These are phyloP conservation scores for Coniophora puteana DNA, from an alignment of 1,284 basidiomycete genomes.

Conservation along the genomic window DNA sequence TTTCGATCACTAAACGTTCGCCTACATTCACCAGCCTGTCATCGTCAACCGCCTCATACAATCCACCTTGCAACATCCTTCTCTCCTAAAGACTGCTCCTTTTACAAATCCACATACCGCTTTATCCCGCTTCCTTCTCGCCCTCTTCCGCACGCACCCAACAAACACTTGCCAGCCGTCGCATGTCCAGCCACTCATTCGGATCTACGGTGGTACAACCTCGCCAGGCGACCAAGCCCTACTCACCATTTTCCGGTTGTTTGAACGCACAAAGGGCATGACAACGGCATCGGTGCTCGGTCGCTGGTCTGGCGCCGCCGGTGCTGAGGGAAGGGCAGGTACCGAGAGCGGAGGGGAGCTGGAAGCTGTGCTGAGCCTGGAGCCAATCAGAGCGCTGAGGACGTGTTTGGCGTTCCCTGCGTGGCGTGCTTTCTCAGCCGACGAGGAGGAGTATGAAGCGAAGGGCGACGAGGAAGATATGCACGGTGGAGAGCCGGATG, in stretches of 20 bases:
- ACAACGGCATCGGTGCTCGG: constrained; percentile 61
- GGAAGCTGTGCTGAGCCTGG: constrained; percentile 69
- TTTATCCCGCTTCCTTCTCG: constrained; percentile 55
- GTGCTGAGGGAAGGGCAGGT: constrained; percentile 56
- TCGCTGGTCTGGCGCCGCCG: constrained; percentile 54
- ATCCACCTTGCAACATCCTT: constrained; percentile 55
- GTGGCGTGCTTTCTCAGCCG: constrained; percentile 44
- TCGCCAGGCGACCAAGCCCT: constrained; percentile 61
- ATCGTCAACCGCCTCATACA: constrained; percentile 64
- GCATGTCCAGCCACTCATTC: constrained; percentile 73
- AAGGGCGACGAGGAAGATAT: constrained; percentile 31
- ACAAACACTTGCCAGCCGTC: constrained; percentile 79
- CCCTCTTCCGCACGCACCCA: constrained; percentile 73
- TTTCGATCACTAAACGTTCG: neutral
- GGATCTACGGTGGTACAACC: constrained; percentile 72
- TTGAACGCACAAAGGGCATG: constrained; percentile 68
- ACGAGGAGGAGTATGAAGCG: constrained; percentile 19
- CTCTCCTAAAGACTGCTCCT: constrained; percentile 47
- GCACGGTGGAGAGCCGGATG: too few species aligned
- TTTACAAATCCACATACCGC: constrained; percentile 15
- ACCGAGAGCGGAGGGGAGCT: constrained; percentile 42
- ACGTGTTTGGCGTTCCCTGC: constrained; percentile 74
- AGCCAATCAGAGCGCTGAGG: constrained; percentile 64
- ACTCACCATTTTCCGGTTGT: constrained; percentile 73
- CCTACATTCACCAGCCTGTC: constrained; percentile 38